Evolutionary conservation across 2,329 filamentous ascomycete genomes (phyloP), one percentile per base, ranked within the genome.

Genomic region (Blastomyces parvus): DNA sequence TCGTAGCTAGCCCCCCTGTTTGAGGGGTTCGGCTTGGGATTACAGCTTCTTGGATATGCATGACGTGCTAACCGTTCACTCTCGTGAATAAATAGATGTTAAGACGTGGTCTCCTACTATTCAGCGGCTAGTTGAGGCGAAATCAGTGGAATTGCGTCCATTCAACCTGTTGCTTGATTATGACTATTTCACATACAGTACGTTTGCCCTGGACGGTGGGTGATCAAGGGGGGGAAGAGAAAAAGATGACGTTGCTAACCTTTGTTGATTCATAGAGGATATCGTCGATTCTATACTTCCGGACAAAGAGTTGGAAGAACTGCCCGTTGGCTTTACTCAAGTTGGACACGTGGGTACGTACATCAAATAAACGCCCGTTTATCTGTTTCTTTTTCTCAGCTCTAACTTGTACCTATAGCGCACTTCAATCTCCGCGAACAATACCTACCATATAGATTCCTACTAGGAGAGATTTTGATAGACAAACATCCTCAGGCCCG

Each of bases 371-470:
- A 64, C 59, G 11, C 0, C 33, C 63, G 60, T 59, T 59, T 48
- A 30, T 19, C 14, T 46, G 22, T 3, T 14, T 5, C 30, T 9
- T 44, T 44, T 11, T 52, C 46, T 48, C 2, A 25, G 8, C 6
- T 14, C 25, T 59, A 59, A 59, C 11, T 30, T 46, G 38, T 25
- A 7, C 19, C 22, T 30, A 0, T 63, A 87, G 93, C 91, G 50
- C 94, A 99, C 72, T 80, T 99, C 64, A 99, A 99, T 75, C 86
- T 99, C 40, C 86, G 90, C 60, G 86, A 89, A 25, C 84, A 87
- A 67, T 97, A 91, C 72, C 79, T 91, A 13, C 90, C 89, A 0
- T 96, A 95, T 80, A 96, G 94, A 75, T 75, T 88, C 67, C 74
- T 97, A 52, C 92, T 97, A 59, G 94, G 89, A 0, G 81, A 93